These are phyloP conservation scores for Tephrocybe sp. DNA, from an alignment of 768 basidiomycete genomes.

Conservation along the genomic window DNA sequence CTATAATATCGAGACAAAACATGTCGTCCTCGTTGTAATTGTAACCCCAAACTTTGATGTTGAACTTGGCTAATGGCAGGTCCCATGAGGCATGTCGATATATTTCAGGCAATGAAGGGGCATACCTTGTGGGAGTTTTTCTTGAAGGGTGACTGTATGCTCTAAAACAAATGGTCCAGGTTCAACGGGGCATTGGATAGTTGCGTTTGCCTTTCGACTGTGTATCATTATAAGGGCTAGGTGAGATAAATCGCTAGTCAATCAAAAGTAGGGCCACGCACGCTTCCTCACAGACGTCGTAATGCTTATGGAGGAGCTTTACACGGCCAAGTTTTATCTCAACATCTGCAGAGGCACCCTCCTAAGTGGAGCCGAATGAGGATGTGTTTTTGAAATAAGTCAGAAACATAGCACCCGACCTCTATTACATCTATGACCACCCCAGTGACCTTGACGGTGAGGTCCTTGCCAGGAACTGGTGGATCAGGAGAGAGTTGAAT, in stretches of 20 bases:
- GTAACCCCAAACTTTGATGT: conserved; percentile 63
- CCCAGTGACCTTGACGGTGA: conserved; percentile 82
- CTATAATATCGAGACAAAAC: conserved; percentile 75
- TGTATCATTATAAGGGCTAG: too few relatives aligned
- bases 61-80: conserved; percentile 71
- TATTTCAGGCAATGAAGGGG: background rate
- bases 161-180: conserved; percentile 66
- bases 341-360: conserved; percentile 89
- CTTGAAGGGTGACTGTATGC: conserved; percentile 85
- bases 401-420: conserved; percentile 47
- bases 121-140: conserved; percentile 83
- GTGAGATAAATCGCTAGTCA: conserved; percentile 2
- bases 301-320: conserved; percentile 78
- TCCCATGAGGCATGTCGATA: conserved; percentile 7
- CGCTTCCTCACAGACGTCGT: conserved; percentile 95
- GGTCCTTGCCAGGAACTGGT: conserved; percentile 78
- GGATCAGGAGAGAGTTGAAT: conserved; percentile 82
- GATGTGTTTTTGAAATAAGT: conserved; percentile 16
- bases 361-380: conserved; percentile 32
- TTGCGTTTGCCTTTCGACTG: conserved; percentile 67
- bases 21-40: conserved; percentile 71
- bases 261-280: conserved; percentile 40
- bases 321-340: conserved; percentile 88
- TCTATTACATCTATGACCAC: too few relatives aligned
- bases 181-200: conserved; percentile 81